Evolutionary conservation across 768 basidiomycete species (phyloP).

Genomic region (Pleurotus eryngii): DNA sequence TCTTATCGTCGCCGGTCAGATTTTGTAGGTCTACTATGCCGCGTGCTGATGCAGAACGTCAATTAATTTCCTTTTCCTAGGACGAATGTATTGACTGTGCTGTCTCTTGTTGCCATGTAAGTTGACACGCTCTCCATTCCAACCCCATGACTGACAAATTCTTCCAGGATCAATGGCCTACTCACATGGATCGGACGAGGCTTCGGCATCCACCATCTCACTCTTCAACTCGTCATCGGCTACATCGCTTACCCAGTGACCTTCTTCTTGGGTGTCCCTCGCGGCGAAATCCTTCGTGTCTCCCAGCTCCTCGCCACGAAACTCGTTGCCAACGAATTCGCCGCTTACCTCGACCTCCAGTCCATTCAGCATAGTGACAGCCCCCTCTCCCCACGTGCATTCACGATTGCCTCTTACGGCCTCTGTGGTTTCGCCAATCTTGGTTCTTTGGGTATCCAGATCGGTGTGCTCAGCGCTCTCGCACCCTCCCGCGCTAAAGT

Average conservation of each 20-base stretch:
- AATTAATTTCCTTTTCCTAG: slow-evolving; percentile 26
- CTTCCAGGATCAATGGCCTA: slow-evolving; percentile 66
- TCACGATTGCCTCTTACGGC: slow-evolving; percentile 80
- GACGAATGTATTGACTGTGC: slow-evolving; percentile 80
- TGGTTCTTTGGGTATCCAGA: slow-evolving; percentile 82
- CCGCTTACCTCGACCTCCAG: slow-evolving; percentile 65
- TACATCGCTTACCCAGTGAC: slow-evolving; percentile 88
- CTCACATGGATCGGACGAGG: slow-evolving; percentile 88
- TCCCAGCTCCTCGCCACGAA: slow-evolving; percentile 83
- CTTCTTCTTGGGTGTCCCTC: slow-evolving; percentile 77
- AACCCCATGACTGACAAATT: background rate
- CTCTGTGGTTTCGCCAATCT: slow-evolving; percentile 92
- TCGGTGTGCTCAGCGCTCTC: slow-evolving; percentile 69
- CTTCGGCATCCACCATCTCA: slow-evolving; percentile 79
- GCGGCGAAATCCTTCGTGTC: slow-evolving; percentile 76
- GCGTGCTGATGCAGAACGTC: background rate
- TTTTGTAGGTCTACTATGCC: slow-evolving; percentile 49
- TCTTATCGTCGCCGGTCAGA: slow-evolving; percentile 82
- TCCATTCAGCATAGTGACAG: slow-evolving; percentile 37
- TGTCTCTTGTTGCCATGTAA: slow-evolving; percentile 70
- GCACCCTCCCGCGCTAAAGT: slow-evolving; percentile 66
- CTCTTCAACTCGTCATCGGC: slow-evolving; percentile 79
- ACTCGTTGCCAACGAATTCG: slow-evolving; percentile 84
- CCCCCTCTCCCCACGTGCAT: slow-evolving; percentile 70
- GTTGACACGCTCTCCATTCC: slow-evolving; percentile 12